Evolutionary conservation across 176 grass and related monocot genomes (phyloP).

Genomic region (sorghum (Sorghum bicolor)): DNA sequence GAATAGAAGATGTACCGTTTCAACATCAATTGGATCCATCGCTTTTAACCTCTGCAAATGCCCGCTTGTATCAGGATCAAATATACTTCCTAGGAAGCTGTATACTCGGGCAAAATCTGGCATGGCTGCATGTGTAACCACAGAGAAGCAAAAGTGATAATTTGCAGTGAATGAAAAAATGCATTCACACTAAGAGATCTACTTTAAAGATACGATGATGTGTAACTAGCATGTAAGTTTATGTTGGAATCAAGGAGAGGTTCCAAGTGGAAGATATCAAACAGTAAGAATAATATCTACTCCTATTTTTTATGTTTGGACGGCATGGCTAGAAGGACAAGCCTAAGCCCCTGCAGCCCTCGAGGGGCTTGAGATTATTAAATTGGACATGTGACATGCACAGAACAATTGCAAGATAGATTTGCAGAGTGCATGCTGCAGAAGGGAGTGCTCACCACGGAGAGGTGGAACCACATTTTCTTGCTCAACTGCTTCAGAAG

Average conservation of each 20-base stretch:
- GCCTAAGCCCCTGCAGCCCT: not conserved
- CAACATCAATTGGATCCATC: conserved; percentile 89
- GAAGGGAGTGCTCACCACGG: conserved; percentile 43
- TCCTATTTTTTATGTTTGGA: not conserved
- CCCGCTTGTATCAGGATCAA: conserved; percentile 78
- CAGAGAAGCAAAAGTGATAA: conserved; percentile 10
- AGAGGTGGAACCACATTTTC: conserved; percentile 55
- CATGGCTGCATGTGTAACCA: conserved; percentile 50
- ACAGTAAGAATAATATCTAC: not conserved
- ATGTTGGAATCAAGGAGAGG: not conserved
- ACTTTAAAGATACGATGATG: not conserved
- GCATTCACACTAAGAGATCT: not conserved
- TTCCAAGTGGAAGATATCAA: not conserved
- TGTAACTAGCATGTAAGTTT: not conserved
- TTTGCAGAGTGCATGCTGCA: not conserved
- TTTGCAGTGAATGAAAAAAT: conserved; percentile 1
- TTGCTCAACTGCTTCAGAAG: conserved; percentile 67
- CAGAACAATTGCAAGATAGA: conserved; percentile 17
- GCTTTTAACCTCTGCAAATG: conserved; percentile 84
- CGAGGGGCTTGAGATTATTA: not conserved
- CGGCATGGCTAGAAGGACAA: not conserved
- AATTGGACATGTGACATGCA: not conserved
- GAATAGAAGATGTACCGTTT: conserved; percentile 59
- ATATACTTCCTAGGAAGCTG: conserved; percentile 85
- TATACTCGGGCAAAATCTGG: conserved; percentile 96